Evolutionary conservation across 1,284 basidiomycete species (phyloP).

Genomic region (Trametes sp.): DNA sequence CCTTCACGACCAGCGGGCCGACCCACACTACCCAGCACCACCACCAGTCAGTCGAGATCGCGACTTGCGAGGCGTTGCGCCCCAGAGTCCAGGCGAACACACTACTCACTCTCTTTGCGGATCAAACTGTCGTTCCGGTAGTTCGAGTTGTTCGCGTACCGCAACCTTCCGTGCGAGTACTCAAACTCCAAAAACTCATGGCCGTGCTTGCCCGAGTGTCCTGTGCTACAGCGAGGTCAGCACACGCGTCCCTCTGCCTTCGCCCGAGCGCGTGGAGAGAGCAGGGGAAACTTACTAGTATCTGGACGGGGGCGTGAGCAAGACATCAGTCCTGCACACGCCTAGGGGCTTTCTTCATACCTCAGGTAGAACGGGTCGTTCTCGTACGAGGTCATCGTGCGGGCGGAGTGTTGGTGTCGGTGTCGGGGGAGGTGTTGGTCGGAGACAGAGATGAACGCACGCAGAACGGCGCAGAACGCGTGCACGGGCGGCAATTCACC

Average conservation of each 20-base stretch:
- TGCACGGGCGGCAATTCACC: slow-evolving; percentile 4
- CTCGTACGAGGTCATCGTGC: slow-evolving; percentile 57
- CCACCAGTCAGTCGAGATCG: neutral
- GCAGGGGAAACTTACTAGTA: slow-evolving; percentile 74
- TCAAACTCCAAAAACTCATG: slow-evolving; percentile 99
- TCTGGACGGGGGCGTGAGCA: slow-evolving; percentile 54
- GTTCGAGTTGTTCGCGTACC: slow-evolving; percentile 99
- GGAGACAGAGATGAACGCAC: slow-evolving; percentile 6
- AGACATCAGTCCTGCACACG: slow-evolving; percentile 39
- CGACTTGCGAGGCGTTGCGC: neutral
- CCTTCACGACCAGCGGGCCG: slow-evolving; percentile 89
- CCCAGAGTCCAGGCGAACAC: neutral
- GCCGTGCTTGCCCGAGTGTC: slow-evolving; percentile 95
- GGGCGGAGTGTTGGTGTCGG: neutral
- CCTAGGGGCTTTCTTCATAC: slow-evolving; percentile 52
- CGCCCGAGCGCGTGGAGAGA: neutral
- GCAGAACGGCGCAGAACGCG: slow-evolving; percentile 3
- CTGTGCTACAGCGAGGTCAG: slow-evolving; percentile 67
- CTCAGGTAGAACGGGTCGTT: slow-evolving; percentile 87
- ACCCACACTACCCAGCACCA: slow-evolving; percentile 81
- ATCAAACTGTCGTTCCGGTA: slow-evolving; percentile 98
- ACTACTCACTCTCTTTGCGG: slow-evolving; percentile 92
- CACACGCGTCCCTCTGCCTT: too few species aligned
- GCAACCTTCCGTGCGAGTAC: slow-evolving; percentile 93
- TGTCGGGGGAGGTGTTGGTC: slow-evolving; percentile 13